Conservation (phyloP, 1,139 yeast species). For the Yamadazyma dushanensis region DNA sequence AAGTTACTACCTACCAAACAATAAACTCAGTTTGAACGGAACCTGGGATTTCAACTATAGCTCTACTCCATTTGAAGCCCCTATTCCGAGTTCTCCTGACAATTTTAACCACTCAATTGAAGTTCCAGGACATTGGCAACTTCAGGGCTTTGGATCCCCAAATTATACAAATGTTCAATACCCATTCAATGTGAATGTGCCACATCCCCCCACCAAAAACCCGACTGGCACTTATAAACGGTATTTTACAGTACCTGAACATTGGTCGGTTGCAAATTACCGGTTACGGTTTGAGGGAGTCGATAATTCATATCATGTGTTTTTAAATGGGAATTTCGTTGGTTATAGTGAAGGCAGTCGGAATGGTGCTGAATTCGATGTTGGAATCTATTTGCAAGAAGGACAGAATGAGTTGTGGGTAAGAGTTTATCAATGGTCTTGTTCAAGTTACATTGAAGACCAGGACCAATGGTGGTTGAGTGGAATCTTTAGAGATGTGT, state of each 20-base stretch:
- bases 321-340: conserved; percentile 24
- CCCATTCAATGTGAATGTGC: conserved; percentile 34
- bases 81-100: conserved; percentile 15
- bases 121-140: conserved; percentile 39
- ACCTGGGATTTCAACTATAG: conserved; percentile 27
- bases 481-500: conserved; percentile 24
- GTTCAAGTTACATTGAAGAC: conserved; percentile 32
- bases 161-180: conserved; percentile 30
- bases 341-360: conserved; percentile 34
- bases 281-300: conserved; percentile 34
- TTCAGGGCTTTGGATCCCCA: conserved; percentile 32
- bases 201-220: conserved; percentile 29
- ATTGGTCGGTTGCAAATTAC: conserved; percentile 14
- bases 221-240: conserved; percentile 33
- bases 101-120: conserved; percentile 13
- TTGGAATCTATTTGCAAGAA: conserved; percentile 14
- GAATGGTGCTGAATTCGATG: conserved; percentile 30
- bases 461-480: conserved; percentile 39
- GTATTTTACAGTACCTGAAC: conserved; percentile 18
- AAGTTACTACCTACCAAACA: conserved; percentile 16
- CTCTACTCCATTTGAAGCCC: conserved; percentile 20
- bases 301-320: conserved; percentile 30
- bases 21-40: conserved; percentile 25
- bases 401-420: conserved; percentile 20
- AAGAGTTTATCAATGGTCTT: conserved; percentile 32